A percentile compares a stretch with the other conserved stretches of the same genome.
Conservation (phyloP, 208 protist species). For the Crithidia expoeki region DNA sequence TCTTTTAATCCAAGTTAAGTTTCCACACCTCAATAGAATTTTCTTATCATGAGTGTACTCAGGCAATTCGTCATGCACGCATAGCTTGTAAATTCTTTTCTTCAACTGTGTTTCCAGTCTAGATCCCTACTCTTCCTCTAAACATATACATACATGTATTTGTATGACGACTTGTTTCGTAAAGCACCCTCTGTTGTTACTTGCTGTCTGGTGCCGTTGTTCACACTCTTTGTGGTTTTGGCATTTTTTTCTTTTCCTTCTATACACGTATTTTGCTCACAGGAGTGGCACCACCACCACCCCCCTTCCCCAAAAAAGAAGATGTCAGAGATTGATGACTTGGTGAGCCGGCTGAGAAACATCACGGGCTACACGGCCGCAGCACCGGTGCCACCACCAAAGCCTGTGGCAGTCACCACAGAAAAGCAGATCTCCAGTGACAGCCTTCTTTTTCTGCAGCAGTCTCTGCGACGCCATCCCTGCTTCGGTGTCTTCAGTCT, state of each 20-base stretch:
- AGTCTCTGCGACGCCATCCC: constrained; percentile 73
- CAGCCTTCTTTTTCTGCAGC: constrained; percentile 64
- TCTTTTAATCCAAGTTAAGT: too few relatives aligned
- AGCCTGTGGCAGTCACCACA: constrained; percentile 14
- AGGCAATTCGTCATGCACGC: too few relatives aligned
- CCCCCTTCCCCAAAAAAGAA: too few relatives aligned
- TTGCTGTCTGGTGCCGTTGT: constrained; percentile 6
- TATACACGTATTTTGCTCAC: constrained; percentile 8
- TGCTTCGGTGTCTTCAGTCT: constrained; percentile 31
- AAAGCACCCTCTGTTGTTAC: too few relatives aligned
- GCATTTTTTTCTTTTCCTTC: neutral
- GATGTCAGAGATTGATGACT: constrained; percentile 53
- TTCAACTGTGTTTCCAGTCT: too few relatives aligned
- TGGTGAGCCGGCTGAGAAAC: constrained; percentile 72
- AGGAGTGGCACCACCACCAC: too few relatives aligned
- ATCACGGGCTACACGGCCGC: constrained; percentile 58
- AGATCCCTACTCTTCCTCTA: too few relatives aligned
- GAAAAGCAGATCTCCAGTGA: constrained; percentile 45
- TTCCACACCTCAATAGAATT: too few relatives aligned
- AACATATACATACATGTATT: too few relatives aligned
- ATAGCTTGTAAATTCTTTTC: too few relatives aligned
- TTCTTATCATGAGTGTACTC: too few relatives aligned
- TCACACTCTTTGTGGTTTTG: neutral
- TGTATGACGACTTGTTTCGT: too few relatives aligned
- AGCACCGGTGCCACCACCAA: constrained; percentile 5